phyloP scores from a whole-genome alignment of 345 rosid genomes.

The Populus euphratica region DNA sequence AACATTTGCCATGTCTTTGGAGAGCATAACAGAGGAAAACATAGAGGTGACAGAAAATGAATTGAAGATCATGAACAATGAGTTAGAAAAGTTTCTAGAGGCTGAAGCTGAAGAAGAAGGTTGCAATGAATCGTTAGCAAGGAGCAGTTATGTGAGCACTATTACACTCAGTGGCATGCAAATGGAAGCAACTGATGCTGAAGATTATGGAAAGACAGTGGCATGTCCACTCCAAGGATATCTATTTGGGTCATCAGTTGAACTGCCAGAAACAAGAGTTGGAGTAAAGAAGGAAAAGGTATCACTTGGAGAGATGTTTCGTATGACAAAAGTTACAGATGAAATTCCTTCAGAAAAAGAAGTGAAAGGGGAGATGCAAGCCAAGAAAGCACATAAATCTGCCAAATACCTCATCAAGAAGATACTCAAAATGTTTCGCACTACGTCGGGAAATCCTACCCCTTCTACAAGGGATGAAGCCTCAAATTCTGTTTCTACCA shows the following conservation, averaged over 20 bases:
- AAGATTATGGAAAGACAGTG: constrained; percentile 42
- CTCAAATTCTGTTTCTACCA: constrained; percentile 39
- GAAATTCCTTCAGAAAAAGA: constrained; percentile 29
- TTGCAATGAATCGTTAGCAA: constrained; percentile 52
- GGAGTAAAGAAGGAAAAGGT: constrained; percentile 55
- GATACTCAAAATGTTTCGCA: constrained; percentile 53
- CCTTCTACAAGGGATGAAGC: constrained; percentile 23
- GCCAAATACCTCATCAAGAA: constrained; percentile 59
- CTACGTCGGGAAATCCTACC: constrained; percentile 35
- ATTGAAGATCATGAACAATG: constrained; percentile 53
- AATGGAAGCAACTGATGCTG: constrained; percentile 36
- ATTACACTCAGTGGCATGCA: constrained; percentile 53
- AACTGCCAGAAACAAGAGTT: constrained; percentile 46
- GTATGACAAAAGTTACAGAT: constrained; percentile 46
- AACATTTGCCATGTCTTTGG: constrained; percentile 52
- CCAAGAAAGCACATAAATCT: constrained; percentile 45
- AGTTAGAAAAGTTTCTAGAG: constrained; percentile 74
- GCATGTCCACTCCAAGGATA: constrained; percentile 78
- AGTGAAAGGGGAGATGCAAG: constrained; percentile 41
- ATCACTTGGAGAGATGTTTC: constrained; percentile 74
- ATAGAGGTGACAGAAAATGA: constrained; percentile 59
- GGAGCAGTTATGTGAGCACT: constrained; percentile 61
- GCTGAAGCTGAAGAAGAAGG: constrained; percentile 70
- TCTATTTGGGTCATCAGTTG: constrained; percentile 61
- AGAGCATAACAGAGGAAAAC: constrained; percentile 37